phyloP scores from a whole-genome alignment of 345 rosid genomes.

The Ricinus communis region DNA sequence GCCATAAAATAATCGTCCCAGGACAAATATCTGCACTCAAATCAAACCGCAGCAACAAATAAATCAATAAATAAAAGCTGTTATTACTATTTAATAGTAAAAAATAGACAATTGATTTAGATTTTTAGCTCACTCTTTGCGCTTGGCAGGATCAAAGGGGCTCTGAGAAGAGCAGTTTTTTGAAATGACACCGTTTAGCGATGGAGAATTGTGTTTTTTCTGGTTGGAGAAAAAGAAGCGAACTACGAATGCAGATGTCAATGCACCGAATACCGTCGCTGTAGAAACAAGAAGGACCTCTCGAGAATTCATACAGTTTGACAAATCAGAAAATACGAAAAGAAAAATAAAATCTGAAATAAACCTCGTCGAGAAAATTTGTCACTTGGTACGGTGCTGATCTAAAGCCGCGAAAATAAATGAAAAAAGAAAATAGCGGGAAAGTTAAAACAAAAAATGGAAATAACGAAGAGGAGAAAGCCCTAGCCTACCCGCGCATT shows the following conservation, averaged over 20 bases:
- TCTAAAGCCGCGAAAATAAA: background rate
- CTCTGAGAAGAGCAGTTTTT: constrained; percentile 35
- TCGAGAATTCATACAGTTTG: constrained; percentile 53
- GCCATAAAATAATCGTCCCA: constrained; percentile 99
- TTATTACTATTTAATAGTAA: too few species aligned
- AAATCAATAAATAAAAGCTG: background rate
- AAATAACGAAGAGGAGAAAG: background rate
- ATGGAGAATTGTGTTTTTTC: constrained; percentile 33
- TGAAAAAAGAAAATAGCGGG: constrained; percentile 9
- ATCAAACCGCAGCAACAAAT: background rate
- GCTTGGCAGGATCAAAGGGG: constrained; percentile 78
- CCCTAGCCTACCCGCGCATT: too few species aligned
- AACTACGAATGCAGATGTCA: constrained; percentile 58
- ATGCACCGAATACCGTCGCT: constrained; percentile 63
- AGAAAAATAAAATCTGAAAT: too few species aligned
- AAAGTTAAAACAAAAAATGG: background rate
- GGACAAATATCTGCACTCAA: constrained; percentile 60
- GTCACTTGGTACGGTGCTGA: background rate
- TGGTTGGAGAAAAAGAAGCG: constrained; percentile 46
- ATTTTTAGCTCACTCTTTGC: constrained; percentile 58
- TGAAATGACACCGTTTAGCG: constrained; percentile 36
- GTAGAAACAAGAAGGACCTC: constrained; percentile 59
- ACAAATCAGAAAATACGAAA: background rate
- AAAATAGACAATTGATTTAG: background rate
- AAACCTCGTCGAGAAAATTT: background rate